Evolutionary conservation across 768 basidiomycete genomes (phyloP), one percentile per base, ranked within the genome.

Genomic region (Leccinum subtestaceum): DNA sequence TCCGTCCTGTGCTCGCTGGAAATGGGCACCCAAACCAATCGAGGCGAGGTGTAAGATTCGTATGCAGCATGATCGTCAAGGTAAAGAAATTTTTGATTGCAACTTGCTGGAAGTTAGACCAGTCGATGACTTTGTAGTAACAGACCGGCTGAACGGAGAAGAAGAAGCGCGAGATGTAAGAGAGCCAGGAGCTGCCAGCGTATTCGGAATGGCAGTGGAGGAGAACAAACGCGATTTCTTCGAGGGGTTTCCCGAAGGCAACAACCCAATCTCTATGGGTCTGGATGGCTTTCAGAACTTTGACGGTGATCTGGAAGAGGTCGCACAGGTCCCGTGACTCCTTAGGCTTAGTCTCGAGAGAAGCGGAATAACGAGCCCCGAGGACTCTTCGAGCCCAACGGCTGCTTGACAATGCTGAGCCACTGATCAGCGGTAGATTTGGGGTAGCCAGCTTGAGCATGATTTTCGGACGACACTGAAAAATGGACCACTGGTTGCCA

Each of bases 41-140:
- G 4, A 10, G 45, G n/a, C 9, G 2, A 19, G 11, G 9, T 45
- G n/a, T n/a, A 45, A 19, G 45, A 1, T 45, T 45, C 19, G 43
- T n/a, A 21, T 46, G 45, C 45, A 7, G 10, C 45, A 46, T 5
- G 45, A 21, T 46, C 19, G 11, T n/a, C 19, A 19, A 46, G 43
- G 10, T 21, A 21, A 19, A 46, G 9, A 6, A 19, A 3, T 0
- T 46, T 46, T 90, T 1, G 90, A 93, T 46, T 46, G 45, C 9
- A 5, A 19, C 4, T 11, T 31, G 31, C n/a, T 45, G 5, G 17
- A 15, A 8, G 9, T 43, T 9, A 9, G 40, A 9, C 40, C 4
- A 43, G n/a, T n/a, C 9, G 6, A 43, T 43, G 40, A 17, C 38
- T 2, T n/a, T 6, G 40, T 6, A 43, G 43, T 45, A 19, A 9